These are phyloP conservation scores for Halophytophthora batemanensis DNA, from an alignment of 352 stramenopile species.

Conservation along the genomic window DNA sequence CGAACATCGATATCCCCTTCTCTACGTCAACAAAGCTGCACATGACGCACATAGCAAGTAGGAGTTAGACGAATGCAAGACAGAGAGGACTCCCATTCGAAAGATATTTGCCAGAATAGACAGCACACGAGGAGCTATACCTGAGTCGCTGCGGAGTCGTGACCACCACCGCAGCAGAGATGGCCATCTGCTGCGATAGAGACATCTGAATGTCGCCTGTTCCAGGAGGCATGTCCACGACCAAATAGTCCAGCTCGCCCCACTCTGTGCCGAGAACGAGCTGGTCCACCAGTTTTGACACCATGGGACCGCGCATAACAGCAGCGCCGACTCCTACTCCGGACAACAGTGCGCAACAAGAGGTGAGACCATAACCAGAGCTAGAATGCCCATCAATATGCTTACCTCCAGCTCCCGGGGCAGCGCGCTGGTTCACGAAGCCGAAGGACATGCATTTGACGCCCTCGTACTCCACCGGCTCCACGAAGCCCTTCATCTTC, in stretches of 20 bases:
- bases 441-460: constrained; percentile 93
- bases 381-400: constrained; percentile 40
- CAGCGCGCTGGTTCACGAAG: constrained; percentile 87
- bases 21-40: constrained; percentile 97
- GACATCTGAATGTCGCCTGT: constrained; percentile 99
- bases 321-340: constrained; percentile 71
- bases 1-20: constrained; percentile 98
- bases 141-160: constrained; percentile 97
- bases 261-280: constrained; percentile 95
- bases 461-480: constrained; percentile 83
- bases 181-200: constrained; percentile 96
- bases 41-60: neutral
- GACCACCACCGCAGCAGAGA: constrained; percentile 98
- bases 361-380: constrained; percentile 12
- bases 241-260: constrained; percentile 99
- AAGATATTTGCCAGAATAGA: neutral
- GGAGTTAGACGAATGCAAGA: neutral
- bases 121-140: constrained; percentile 12
- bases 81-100: neutral
- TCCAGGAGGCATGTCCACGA: constrained; percentile 98
- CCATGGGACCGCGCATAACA: constrained; percentile 97
- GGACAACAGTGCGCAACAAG: neutral
- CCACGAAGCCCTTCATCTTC: constrained; percentile 70
- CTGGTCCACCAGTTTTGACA: constrained; percentile 97
- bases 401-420: constrained; percentile 65